These are phyloP conservation scores for Pichia sp. DNA, from an alignment of 1,139 yeast genomes.

Conservation along the genomic window DNA sequence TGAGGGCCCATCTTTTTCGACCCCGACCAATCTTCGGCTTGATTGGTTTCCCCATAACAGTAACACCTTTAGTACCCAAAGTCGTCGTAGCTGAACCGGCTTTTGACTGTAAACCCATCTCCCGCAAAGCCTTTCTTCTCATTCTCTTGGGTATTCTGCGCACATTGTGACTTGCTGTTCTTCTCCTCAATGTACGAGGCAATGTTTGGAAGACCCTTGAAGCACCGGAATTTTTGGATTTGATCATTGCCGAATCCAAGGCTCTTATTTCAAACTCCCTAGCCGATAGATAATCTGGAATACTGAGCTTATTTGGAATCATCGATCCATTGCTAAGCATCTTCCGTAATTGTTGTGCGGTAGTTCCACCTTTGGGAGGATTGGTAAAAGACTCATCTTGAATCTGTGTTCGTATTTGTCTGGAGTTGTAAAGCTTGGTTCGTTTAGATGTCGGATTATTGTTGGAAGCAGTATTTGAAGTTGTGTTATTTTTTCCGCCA, in stretches of 20 bases:
- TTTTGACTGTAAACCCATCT: conserved; percentile 44
- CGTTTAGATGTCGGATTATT: conserved; percentile 23
- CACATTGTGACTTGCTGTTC: conserved; percentile 95
- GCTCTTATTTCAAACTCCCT: conserved; percentile 74
- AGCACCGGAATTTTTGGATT: conserved; percentile 63
- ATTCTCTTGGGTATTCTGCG: conserved; percentile 82
- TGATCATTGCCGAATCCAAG: conserved; percentile 69
- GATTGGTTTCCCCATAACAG: conserved; percentile 23
- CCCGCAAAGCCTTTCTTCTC: conserved; percentile 67
- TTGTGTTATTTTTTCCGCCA: background rate
- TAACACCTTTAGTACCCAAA: conserved; percentile 28
- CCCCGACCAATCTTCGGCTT: conserved; percentile 44
- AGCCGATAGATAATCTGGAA: conserved; percentile 67
- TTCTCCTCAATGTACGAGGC: conserved; percentile 76
- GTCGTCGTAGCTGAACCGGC: conserved; percentile 6
- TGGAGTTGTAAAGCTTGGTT: conserved; percentile 32
- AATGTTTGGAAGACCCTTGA: conserved; percentile 84
- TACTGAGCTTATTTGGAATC: conserved; percentile 42
- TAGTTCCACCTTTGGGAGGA: conserved; percentile 30
- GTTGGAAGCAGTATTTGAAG: background rate
- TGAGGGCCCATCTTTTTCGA: conserved; percentile 50
- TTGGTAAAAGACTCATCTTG: conserved; percentile 39
- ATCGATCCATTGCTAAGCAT: conserved; percentile 21
- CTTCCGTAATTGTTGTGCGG: conserved; percentile 13
- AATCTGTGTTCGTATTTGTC: conserved; percentile 35